Base-by-base conservation (phyloP, 345 rosid genomes). In the Citrus hindsii region DNA sequence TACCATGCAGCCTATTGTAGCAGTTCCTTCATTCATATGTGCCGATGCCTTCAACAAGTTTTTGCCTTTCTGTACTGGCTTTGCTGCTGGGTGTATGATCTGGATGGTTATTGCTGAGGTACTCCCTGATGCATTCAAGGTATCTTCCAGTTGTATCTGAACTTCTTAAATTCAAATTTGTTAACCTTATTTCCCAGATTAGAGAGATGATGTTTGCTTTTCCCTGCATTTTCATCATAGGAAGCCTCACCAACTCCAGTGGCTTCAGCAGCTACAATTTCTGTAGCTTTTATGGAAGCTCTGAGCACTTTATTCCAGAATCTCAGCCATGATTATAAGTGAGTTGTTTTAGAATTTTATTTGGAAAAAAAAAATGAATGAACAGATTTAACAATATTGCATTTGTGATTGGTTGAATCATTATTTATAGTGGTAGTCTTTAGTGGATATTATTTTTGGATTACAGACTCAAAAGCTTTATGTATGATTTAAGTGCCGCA, bases 41-140 rank as follows among this genome's bases (percentile, higher is more conserved):
- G 99, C 99, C 37, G 99, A 92, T 90, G 93, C 97, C 59, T 97
- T 97, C 78, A 92, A 85, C 89, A 97, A 94, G 79, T 85, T 97
- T 85, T 88, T 94, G 71, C 99, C 99, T 64, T 97, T 97, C 82
- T 97, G 99, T 77, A 94, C 99, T 59, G 99, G 99, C 74, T 97
- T 97, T 87, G 99, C 99, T 71, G 99, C 98, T 81, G 99, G 98
- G 46, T 97, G 99, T 81, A 97, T 97, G 99, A 93, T 97, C 70
- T 97, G 99, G 99, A 97, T 97, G 98, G 99, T 97, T 73, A 83
- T 97, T 85, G 98, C 98, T 62, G 99, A 97, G 87, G 99, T 97
- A 66, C 97, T 97, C 76, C 99, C 99, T 68, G 99, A 94, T 84
- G 97, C 99, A 28, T 97, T 94, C 83, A 94, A 94, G 98, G 99